Percentiles rank a stretch among this genome's conserved stretches.
phyloP scores from a whole-genome alignment of 2,329 filamentous ascomycete genomes.

The Sporothrix phasma region DNA sequence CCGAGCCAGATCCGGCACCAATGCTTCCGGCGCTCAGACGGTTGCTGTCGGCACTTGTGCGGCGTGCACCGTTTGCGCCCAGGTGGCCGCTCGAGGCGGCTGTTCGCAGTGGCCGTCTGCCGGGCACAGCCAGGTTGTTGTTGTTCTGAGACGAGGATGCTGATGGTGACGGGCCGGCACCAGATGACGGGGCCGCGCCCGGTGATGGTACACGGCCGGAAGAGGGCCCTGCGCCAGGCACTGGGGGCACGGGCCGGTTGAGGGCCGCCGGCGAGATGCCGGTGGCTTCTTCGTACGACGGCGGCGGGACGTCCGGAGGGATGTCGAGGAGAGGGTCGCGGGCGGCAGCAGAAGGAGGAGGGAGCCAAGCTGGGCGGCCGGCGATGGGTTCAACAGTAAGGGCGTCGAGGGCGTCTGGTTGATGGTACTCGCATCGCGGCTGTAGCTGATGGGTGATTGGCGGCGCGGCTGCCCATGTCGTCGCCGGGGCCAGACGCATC shows the following conservation, averaged over 20 bases:
- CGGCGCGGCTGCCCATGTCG: neutral
- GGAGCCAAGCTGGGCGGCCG: neutral
- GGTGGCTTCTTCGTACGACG: constrained; percentile 19
- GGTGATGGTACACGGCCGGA: neutral
- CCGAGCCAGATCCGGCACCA: neutral
- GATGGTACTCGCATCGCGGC: constrained; percentile 4
- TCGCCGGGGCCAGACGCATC: neutral
- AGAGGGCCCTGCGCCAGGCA: neutral
- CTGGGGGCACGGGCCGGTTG: neutral
- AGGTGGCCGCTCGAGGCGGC: neutral
- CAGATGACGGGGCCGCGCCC: neutral
- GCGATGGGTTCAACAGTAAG: constrained; percentile 4
- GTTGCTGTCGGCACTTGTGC: neutral
- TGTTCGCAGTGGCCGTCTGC: neutral
- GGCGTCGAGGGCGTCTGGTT: constrained; percentile 17
- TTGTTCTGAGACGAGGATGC: neutral
- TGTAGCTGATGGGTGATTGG: constrained; percentile 7
- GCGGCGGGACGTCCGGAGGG: constrained; percentile 15
- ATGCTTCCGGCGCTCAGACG: neutral
- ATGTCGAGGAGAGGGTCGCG: neutral
- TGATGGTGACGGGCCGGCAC: neutral
- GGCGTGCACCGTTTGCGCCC: neutral
- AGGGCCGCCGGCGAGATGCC: constrained; percentile 6
- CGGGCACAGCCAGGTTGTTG: neutral
- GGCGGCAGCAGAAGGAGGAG: too few species aligned